phyloP scores from a whole-genome alignment of 2,329 filamentous ascomycete genomes.

The Exophiala aquamarina region DNA sequence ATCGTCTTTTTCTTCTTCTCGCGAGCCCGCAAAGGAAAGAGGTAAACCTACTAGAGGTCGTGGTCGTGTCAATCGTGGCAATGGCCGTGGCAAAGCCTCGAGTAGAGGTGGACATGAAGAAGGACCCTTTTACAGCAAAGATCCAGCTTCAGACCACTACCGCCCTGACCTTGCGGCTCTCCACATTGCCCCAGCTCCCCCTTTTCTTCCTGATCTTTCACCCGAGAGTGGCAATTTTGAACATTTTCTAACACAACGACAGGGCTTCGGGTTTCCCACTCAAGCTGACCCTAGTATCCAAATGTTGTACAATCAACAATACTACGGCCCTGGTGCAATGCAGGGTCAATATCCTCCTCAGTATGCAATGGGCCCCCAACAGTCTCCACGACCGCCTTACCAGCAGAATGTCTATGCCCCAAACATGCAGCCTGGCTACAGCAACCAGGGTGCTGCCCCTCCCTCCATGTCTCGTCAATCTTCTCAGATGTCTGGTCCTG shows the following conservation, averaged over 20 bases:
- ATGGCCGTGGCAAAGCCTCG: conserved; percentile 26
- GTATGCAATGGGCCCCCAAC: conserved; percentile 39
- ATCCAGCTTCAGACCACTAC: conserved; percentile 29
- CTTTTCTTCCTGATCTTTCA: conserved; percentile 56
- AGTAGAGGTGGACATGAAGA: conserved; percentile 30
- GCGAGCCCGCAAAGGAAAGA: conserved; percentile 32
- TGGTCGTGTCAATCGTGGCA: conserved; percentile 30
- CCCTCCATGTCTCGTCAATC: conserved; percentile 77
- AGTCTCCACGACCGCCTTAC: conserved; percentile 48
- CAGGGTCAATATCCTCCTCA: conserved; percentile 32
- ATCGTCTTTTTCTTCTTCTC: conserved; percentile 37
- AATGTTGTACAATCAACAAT: conserved; percentile 26
- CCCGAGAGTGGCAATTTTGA: conserved; percentile 72
- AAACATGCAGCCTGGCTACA: conserved; percentile 55
- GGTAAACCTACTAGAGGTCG: conserved; percentile 31
- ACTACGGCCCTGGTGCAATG: conserved; percentile 19
- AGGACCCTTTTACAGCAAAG: conserved; percentile 30
- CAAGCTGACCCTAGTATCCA: conserved; percentile 30
- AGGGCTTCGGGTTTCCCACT: conserved; percentile 35
- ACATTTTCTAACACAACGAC: conserved; percentile 65
- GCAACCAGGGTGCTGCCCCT: conserved; percentile 43
- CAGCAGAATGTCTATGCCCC: conserved; percentile 49
- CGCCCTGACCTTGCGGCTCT: conserved; percentile 25
- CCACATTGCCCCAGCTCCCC: conserved; percentile 28
- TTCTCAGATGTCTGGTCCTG: conserved; percentile 73